Percentiles rank a stretch among this genome's conserved stretches.
phyloP scores from a whole-genome alignment of 495 filamentous ascomycete genomes.

The Penicillium dipodomyicola region DNA sequence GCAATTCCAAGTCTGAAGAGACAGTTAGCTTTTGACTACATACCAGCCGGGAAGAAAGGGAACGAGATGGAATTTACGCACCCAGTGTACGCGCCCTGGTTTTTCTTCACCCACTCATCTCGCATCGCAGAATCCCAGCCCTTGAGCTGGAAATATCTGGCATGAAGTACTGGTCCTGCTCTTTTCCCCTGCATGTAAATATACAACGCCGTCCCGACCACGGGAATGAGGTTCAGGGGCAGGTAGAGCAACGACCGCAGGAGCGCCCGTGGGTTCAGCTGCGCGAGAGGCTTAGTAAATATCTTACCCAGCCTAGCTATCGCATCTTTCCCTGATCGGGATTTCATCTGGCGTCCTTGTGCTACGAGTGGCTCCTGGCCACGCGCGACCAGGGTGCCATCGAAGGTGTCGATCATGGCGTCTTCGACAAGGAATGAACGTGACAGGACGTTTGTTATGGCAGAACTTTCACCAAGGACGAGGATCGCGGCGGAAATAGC shows the following conservation, averaged over 20 bases:
- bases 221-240: slow-evolving; percentile 89
- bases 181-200: slow-evolving; percentile 68
- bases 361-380: slow-evolving; percentile 59
- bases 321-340: slow-evolving; percentile 36
- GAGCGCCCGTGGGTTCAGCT: slow-evolving; percentile 62
- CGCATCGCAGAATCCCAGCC: slow-evolving; percentile 62
- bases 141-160: slow-evolving; percentile 85
- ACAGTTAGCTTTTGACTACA: slow-evolving; percentile 17
- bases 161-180: slow-evolving; percentile 52
- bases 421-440: slow-evolving; percentile 75
- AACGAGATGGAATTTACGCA: slow-evolving; percentile 48
- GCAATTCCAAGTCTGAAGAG: slow-evolving; percentile 72
- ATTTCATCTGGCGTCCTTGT: slow-evolving; percentile 69
- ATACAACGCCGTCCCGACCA: slow-evolving; percentile 81
- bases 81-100: slow-evolving; percentile 70
- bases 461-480: slow-evolving; percentile 77
- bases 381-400: slow-evolving; percentile 66
- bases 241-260: slow-evolving; percentile 72
- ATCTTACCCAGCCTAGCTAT: slow-evolving; percentile 72
- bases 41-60: neutral
- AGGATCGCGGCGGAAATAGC: slow-evolving; percentile 70
- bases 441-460: slow-evolving; percentile 70
- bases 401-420: slow-evolving; percentile 85
- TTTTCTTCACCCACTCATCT: slow-evolving; percentile 61
- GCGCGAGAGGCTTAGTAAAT: slow-evolving; percentile 64